Evolutionary conservation across 768 basidiomycete genomes (phyloP), one percentile per base, ranked within the genome.

Genomic region (Russula foetens): DNA sequence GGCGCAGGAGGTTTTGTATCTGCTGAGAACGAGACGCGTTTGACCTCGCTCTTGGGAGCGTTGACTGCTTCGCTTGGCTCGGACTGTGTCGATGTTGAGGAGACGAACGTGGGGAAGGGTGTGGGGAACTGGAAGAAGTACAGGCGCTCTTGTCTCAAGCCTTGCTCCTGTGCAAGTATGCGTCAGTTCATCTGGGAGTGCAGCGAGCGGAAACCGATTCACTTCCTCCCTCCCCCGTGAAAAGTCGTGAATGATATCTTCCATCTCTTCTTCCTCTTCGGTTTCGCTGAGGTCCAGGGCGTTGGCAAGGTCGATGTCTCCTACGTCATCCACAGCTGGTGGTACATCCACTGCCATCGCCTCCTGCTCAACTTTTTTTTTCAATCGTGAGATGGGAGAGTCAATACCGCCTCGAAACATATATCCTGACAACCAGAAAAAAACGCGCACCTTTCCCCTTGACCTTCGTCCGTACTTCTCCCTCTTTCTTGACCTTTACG

Each of bases 91-190:
- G 71, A 63, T 7, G 69, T 55, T 60, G 75, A 68, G 7, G 81
- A 74, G 2, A 75, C 60, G 73, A 94, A 94, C 5, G 75, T 79
- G 0, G 93, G 92, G 72, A 97, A 94, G 0, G 91, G 89, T 9
- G 77, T 71, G 0, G 94, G 94, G 67, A 96, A 96, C 69, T 95
- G 92, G 75, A 96, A 94, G 66, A 93, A 86, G 68, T 89, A 96
- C 4, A 96, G 74, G 21, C 80, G 78, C 56, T 90, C 86, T 71
- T 84, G 84, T 54, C 77, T 78, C 39, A 79, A 65, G 52, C 75
- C 69, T 28, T 76, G 67, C 58, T 82, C 81, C 84, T 86, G 66
- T 23, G 48, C 31, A 53, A 39, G 11, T 43, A 57, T 56, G n/a
- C 41, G 12, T 54, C 19, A 56, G 60, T 48, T 26, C 43, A 39